Evolutionary conservation across 805 yeast genomes (phyloP).

Genomic region (Saccharomycopsis sp.): DNA sequence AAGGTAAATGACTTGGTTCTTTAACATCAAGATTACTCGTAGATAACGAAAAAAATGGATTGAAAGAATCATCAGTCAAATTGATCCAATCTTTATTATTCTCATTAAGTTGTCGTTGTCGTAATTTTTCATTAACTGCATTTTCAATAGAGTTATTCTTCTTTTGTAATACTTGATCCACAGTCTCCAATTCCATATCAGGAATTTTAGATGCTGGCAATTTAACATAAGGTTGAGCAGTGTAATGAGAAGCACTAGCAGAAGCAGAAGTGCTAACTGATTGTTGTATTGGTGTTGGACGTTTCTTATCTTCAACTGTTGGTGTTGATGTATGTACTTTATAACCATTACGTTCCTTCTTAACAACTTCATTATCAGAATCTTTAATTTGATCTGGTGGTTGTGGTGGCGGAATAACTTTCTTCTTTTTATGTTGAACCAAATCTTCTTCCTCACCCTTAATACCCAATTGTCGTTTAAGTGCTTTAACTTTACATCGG

Average conservation of each 20-base stretch:
- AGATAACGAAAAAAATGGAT: slow-evolving; percentile 70
- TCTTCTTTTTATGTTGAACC: slow-evolving; percentile 69
- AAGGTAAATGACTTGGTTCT: slow-evolving; percentile 64
- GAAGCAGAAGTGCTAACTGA: slow-evolving; percentile 19
- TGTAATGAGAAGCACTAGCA: slow-evolving; percentile 21
- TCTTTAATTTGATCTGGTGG: too few relatives aligned
- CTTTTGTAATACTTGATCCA: slow-evolving; percentile 63
- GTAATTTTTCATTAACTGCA: slow-evolving; percentile 81
- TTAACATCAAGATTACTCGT: slow-evolving; percentile 41
- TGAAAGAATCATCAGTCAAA: slow-evolving; percentile 77
- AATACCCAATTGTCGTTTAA: slow-evolving; percentile 70
- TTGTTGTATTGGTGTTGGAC: slow-evolving; percentile 24
- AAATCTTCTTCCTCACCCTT: slow-evolving; percentile 82
- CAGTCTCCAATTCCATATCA: slow-evolving; percentile 81
- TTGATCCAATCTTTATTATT: slow-evolving; percentile 74
- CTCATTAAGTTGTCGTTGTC: slow-evolving; percentile 51
- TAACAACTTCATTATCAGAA: slow-evolving; percentile 4
- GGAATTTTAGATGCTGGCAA: slow-evolving; percentile 89
- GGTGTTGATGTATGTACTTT: slow-evolving; percentile 6
- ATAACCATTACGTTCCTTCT: slow-evolving; percentile 19
- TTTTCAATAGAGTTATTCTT: slow-evolving; percentile 71
- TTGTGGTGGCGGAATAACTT: slow-evolving; percentile 26
- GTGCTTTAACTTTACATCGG: slow-evolving; percentile 61
- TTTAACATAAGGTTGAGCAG: slow-evolving; percentile 69
- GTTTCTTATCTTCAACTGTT: slow-evolving; percentile 23